Conservation (phyloP, 768 basidiomycete genomes). For the Rhizopogon salebrosus region DNA sequence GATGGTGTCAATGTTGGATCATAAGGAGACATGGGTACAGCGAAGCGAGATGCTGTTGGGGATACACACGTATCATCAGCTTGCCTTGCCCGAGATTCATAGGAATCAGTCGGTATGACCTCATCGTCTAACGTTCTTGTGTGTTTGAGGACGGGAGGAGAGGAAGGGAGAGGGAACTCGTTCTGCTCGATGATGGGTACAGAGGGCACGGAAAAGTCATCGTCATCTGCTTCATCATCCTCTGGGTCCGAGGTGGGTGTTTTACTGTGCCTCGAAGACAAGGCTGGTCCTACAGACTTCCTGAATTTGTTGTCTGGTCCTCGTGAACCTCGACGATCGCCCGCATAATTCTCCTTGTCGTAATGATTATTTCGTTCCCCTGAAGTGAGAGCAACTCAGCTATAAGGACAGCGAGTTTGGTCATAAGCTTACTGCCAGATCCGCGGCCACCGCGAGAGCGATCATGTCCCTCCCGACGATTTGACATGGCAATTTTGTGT, state of each 20-base stretch:
- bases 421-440: constrained; percentile 51
- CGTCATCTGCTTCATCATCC: constrained; percentile 9
- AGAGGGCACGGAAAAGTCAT: constrained; percentile 10
- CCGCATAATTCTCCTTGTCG: constrained; percentile 29
- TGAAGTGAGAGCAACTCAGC: constrained; percentile 25
- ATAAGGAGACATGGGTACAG: constrained; percentile 66
- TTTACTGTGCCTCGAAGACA: constrained; percentile 6
- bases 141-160: constrained; percentile 10
- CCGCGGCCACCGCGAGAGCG: constrained; percentile 54
- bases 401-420: constrained; percentile 1
- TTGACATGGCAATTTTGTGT: constrained; percentile 87
- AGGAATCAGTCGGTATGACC: background rate
- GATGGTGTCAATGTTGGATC: constrained; percentile 70
- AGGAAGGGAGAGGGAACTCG: constrained; percentile 17
- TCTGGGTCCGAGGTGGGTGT: background rate
- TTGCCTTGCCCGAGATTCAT: constrained; percentile 3
- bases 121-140: background rate
- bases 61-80: constrained; percentile 11
- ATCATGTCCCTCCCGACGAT: constrained; percentile 68
- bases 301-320: constrained; percentile 16
- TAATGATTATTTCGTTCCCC: constrained; percentile 44
- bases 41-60: constrained; percentile 19
- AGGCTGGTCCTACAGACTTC: background rate
- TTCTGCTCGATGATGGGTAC: constrained; percentile 21
- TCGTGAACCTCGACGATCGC: constrained; percentile 22